These are phyloP conservation scores for Xylaria intraflava DNA, from an alignment of 495 filamentous ascomycete species.

Conservation along the genomic window DNA sequence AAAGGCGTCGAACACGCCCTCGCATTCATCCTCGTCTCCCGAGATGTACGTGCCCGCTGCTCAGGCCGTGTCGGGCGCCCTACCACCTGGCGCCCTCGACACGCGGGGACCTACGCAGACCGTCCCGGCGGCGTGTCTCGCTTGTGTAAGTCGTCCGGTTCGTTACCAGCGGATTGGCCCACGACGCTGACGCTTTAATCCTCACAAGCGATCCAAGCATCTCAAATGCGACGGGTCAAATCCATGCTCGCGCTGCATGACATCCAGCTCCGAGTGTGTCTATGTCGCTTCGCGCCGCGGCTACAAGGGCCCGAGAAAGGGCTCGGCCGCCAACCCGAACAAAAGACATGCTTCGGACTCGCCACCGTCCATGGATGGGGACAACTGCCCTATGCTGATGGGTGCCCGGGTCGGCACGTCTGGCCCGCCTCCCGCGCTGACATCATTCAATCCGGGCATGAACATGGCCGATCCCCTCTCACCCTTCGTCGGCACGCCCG, in stretches of 20 bases:
- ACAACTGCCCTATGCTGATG: constrained; percentile 42
- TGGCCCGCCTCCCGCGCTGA: constrained; percentile 19
- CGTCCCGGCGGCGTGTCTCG: constrained; percentile 42
- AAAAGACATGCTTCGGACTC: constrained; percentile 46
- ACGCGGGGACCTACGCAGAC: constrained; percentile 32
- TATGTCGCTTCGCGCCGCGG: constrained; percentile 47
- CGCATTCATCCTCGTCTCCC: constrained; percentile 12
- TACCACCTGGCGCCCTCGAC: constrained; percentile 16
- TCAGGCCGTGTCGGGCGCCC: constrained; percentile 16
- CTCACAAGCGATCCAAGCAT: constrained; percentile 40
- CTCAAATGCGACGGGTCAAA: constrained; percentile 44
- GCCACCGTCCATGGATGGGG: constrained; percentile 28
- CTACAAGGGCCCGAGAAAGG: constrained; percentile 43
- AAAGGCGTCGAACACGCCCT: not conserved
- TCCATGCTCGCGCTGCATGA: constrained; percentile 40
- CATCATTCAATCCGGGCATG: constrained; percentile 33
- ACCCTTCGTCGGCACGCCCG: constrained; percentile 29
- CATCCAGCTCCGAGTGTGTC: constrained; percentile 37
- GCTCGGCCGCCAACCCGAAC: constrained; percentile 40
- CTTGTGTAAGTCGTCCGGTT: constrained; percentile 35
- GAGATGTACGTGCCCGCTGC: constrained; percentile 10
- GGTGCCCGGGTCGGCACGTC: constrained; percentile 24
- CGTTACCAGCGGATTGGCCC: not conserved
- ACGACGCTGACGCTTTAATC: constrained; percentile 10
- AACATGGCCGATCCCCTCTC: constrained; percentile 33